These are phyloP conservation scores for Pyrus communis DNA, from an alignment of 306 rosid genomes.

Conservation along the genomic window DNA sequence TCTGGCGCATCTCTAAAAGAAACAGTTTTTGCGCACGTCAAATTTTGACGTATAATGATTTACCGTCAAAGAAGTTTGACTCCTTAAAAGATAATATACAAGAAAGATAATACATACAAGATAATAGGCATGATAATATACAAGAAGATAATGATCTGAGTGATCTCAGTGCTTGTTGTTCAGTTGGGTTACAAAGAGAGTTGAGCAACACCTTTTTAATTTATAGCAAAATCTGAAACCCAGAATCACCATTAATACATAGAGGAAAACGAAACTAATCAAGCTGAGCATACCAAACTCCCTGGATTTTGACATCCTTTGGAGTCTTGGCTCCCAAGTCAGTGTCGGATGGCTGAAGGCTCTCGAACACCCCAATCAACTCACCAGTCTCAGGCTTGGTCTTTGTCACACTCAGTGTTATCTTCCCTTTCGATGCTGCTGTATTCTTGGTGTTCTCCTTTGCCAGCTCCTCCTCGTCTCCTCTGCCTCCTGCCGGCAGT, in stretches of 20 bases:
- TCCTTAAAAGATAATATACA: neutral
- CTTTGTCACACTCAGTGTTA: slow-evolving; percentile 74
- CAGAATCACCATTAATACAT: slow-evolving; percentile 12
- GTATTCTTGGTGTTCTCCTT: slow-evolving; percentile 76
- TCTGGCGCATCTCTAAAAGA: too few species aligned
- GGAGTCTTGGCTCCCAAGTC: slow-evolving; percentile 95
- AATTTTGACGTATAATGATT: too few species aligned
- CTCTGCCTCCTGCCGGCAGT: slow-evolving; percentile 90
- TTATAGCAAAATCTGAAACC: slow-evolving; percentile 42
- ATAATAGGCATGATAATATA: neutral
- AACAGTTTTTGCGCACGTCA: too few species aligned
- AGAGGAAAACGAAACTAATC: slow-evolving; percentile 25
- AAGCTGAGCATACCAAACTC: slow-evolving; percentile 97
- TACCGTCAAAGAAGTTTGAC: neutral
- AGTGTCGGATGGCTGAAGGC: slow-evolving; percentile 90
- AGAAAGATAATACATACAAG: neutral
- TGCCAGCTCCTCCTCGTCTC: slow-evolving; percentile 83
- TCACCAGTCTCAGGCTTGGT: slow-evolving; percentile 89
- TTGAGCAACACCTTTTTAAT: slow-evolving; percentile 13
- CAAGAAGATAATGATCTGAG: slow-evolving; percentile 2
- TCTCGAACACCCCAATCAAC: slow-evolving; percentile 87
- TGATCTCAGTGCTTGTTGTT: slow-evolving; percentile 9
- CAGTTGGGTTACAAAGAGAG: slow-evolving; percentile 17
- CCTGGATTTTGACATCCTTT: slow-evolving; percentile 90
- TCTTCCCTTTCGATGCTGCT: slow-evolving; percentile 71